A percentile compares a stretch with the other conserved stretches of the same genome.
Conservation (phyloP, 139 green algal species). For the Penium margaritaceum region DNA sequence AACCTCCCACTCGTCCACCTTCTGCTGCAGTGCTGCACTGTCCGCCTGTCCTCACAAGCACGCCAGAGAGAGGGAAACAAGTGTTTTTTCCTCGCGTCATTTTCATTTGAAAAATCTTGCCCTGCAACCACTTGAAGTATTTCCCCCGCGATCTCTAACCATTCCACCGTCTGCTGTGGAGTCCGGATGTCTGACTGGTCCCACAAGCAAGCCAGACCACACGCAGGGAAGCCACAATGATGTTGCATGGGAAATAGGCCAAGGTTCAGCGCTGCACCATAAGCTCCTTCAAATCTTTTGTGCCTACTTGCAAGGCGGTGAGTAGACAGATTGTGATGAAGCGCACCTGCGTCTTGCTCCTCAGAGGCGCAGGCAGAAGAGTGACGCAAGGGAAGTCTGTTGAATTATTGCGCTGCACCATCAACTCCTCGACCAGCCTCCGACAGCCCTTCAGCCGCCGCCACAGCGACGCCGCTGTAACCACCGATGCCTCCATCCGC, state of each 20-base stretch:
- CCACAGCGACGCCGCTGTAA: constrained; percentile 20
- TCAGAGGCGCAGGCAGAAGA: background rate
- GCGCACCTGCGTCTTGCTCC: no score
- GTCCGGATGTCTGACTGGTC: no score
- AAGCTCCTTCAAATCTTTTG: background rate
- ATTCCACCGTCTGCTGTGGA: no score
- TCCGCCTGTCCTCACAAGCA: no score
- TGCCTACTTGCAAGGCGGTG: background rate
- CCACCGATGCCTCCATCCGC: constrained; percentile 3
- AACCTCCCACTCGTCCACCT: background rate
- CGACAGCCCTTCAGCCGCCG: background rate
- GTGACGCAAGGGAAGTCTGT: background rate
- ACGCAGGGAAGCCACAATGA: no score
- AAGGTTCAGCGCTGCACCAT: background rate
- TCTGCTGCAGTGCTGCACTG: no score
- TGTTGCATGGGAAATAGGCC: background rate
- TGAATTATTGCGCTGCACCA: background rate
- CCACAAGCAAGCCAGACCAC: no score
- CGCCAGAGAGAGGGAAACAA: no score
- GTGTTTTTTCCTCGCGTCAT: no score
- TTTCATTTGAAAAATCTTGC: no score
- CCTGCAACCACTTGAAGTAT: no score
- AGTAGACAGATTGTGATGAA: background rate
- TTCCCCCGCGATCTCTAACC: no score
- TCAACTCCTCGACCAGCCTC: constrained; percentile 6